phyloP scores from a whole-genome alignment of 129 eudicot species.

The Helianthus tuberosus region DNA sequence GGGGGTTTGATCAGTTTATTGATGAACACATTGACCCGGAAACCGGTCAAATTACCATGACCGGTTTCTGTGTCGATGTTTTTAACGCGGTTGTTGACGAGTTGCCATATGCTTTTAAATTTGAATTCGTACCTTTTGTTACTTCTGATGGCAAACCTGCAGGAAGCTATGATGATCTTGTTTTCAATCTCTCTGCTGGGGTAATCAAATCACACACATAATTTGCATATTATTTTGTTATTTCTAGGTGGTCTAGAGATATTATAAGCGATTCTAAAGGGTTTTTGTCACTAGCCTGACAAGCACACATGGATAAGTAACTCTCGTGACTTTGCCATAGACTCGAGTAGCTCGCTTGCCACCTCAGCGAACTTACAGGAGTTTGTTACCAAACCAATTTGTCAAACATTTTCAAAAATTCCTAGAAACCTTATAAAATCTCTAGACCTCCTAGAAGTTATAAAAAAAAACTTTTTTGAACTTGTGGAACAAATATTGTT shows the following conservation, averaged over 20 bases:
- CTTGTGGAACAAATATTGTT: neutral
- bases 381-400: too few species aligned
- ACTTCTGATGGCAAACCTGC: conserved; percentile 7
- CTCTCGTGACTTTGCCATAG: too few species aligned
- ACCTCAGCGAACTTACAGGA: too few species aligned
- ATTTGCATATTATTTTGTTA: neutral
- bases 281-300: too few species aligned
- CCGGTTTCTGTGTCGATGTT: conserved; percentile 16
- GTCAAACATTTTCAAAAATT: too few species aligned
- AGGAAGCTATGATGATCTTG: conserved; percentile 4
- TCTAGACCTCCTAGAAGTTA: too few species aligned
- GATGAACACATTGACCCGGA: neutral
- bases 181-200: conserved; percentile 10
- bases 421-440: too few species aligned
- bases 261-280: neutral
- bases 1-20: conserved; percentile 14
- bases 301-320: too few species aligned
- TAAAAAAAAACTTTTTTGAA: neutral
- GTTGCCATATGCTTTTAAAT: neutral
- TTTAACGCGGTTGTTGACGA: neutral
- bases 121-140: conserved; percentile 10
- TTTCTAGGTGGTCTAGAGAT: too few species aligned
- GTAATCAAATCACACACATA: neutral
- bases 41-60: neutral
- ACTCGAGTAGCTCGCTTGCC: too few species aligned